Base-by-base conservation (phyloP, 192 early-diverging fungal genomes). In the Chytriomyces hyalinus region DNA sequence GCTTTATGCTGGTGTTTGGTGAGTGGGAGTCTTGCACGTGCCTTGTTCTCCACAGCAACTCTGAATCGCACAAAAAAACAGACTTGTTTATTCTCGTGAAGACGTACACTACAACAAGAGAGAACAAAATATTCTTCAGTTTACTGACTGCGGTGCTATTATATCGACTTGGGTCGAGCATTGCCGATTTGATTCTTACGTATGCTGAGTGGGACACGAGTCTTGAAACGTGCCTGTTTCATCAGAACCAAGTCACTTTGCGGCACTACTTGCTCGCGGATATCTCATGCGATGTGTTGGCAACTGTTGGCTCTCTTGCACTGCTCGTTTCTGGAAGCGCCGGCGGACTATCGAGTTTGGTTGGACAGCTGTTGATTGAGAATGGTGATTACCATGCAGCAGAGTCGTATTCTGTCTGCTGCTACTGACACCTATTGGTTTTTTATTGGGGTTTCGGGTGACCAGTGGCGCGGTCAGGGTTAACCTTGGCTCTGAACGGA, bases 81-180 rank as follows among this genome's bases (percentile, higher is more conserved):
- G 62, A 64, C 48, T 10, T 67, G 15, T 67, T 67, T 46, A 43
- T 67, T 13, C 65, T 67, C 11, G 43, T 28, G 6, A 67, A 67
- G 45, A n/a, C 36, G 22, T 67, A 67, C 44, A 47, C 48, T 46
- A 46, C 48, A 7, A 67, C 65, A 4, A 46, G 43, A 8, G 48
- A 22, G 6, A 67, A 46, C 65, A 26, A 11, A 47, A 17, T 67
- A 5, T 67, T 47, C 48, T 3, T 11, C 44, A 46, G 43, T 8
- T 28, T 47, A 15, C 11, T 46, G 4, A 17, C 22, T 46, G 5
- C 44, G 2, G 65, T 46, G 4, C 44, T 67, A 3, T 67, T 67
- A 5, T 67, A 67, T 46, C 24, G 65, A 36, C 43, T 67, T 47
- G 65, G 22, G 11, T 46, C 43, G 26, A 67, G 43, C 8, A 67